Evolutionary conservation across 2,329 filamentous ascomycete genomes (phyloP).

Genomic region (Akanthomyces uredinophilus): DNA sequence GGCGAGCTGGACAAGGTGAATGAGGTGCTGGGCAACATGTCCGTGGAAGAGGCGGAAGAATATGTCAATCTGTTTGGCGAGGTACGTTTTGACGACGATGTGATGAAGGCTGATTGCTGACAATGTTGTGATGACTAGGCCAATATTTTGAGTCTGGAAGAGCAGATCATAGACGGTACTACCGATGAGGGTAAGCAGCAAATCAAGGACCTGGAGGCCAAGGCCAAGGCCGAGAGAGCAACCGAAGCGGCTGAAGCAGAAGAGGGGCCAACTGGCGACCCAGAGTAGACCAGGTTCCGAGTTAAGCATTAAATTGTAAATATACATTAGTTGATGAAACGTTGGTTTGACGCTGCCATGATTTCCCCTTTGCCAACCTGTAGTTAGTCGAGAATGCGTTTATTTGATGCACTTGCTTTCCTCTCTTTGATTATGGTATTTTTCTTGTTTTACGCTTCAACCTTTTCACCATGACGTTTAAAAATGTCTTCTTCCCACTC

Average conservation of each 20-base stretch:
- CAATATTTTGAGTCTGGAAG: slow-evolving; percentile 83
- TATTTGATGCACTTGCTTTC: not conserved
- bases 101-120: not conserved
- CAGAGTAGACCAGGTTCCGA: slow-evolving; percentile 31
- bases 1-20: slow-evolving; percentile 66
- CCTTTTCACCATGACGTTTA: slow-evolving; percentile 7
- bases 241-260: slow-evolving; percentile 21
- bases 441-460: not conserved
- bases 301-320: slow-evolving; percentile 4
- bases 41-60: slow-evolving; percentile 80
- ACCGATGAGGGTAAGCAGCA: slow-evolving; percentile 78
- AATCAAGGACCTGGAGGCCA: slow-evolving; percentile 67
- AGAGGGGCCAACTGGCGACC: slow-evolving; percentile 25
- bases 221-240: slow-evolving; percentile 26
- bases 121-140: slow-evolving; percentile 43
- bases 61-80: slow-evolving; percentile 75
- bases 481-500: slow-evolving; percentile 22
- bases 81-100: slow-evolving; percentile 29
- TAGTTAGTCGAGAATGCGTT: not conserved
- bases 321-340: not conserved
- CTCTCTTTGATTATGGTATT: not conserved
- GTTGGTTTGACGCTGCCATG: not conserved
- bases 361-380: not conserved
- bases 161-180: slow-evolving; percentile 92
- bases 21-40: slow-evolving; percentile 73